Percentiles rank a stretch among this genome's conserved stretches.
phyloP scores from a whole-genome alignment of 2,329 filamentous ascomycete genomes.

The Verticillium tricorpus region DNA sequence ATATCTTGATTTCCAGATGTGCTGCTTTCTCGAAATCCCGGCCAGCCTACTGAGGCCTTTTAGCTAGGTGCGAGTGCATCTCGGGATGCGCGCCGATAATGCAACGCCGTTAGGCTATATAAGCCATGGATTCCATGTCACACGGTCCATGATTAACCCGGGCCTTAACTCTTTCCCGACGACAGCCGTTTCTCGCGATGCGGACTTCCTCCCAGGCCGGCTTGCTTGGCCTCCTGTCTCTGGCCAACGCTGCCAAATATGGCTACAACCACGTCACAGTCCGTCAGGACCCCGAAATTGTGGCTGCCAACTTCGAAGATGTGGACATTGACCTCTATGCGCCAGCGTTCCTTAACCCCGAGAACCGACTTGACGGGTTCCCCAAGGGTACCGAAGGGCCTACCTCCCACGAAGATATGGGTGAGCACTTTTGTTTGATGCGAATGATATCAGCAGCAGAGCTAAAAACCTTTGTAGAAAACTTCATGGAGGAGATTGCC shows the following conservation, averaged over 20 bases:
- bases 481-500: conserved; percentile 10
- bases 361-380: conserved; percentile 11
- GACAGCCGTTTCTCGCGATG: background rate
- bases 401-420: conserved; percentile 12
- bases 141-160: too few species aligned
- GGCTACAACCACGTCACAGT: conserved; percentile 11
- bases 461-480: conserved; percentile 1
- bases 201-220: background rate
- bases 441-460: background rate
- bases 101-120: background rate
- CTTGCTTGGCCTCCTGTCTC: conserved; percentile 9
- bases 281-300: conserved; percentile 8
- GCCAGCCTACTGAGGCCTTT: background rate
- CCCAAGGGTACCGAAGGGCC: conserved; percentile 13
- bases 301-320: conserved; percentile 9
- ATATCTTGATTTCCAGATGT: background rate
- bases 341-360: conserved; percentile 11
- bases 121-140: background rate
- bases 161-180: too few species aligned
- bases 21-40: background rate
- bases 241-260: conserved; percentile 9
- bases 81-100: background rate
- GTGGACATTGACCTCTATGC: conserved; percentile 12
- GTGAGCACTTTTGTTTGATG: conserved; percentile 2
- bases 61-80: background rate